Evolutionary conservation across 2,329 filamentous ascomycete species (phyloP), one percentile per base, ranked within the genome.

Genomic region (Fusarium sp.): DNA sequence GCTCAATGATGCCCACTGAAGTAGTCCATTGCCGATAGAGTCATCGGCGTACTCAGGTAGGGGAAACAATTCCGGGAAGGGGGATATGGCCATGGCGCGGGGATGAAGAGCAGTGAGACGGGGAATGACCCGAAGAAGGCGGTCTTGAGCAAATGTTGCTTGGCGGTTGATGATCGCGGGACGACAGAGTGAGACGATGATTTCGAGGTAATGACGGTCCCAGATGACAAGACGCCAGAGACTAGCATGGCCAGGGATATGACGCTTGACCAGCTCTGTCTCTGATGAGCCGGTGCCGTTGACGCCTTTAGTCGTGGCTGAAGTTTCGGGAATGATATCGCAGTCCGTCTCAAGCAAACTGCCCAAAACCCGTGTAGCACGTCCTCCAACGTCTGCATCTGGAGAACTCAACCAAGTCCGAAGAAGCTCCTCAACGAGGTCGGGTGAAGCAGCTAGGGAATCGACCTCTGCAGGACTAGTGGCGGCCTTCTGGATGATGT

Each of bases 321-420:
- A 24, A 75, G 76, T 19, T 69, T 77, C 59, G 7, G 71, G 60
- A 28, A 75, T 61, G 15, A 79, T 67, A 11, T 83, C 80, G 66
- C 84, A 87, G 75, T 90, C 87, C 8, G 83, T 78, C 49, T 87
- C 83, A 6, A 90, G 80, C 35, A 89, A 73, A 65, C 86, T 83
- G 3, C 83, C 83, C 4, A 90, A 74, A 3, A 85, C 82, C 50
- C 77, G 80, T 3, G 79, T 80, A 3, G 83, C 86, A 32, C 81
- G 82, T 72, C 88, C 84, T 13, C 84, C 87, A 4, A 89, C 86
- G 52, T 83, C 84, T 7, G 87, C 84, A 41, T 86, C 78, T 0
- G 84, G 81, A 7, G 82, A 80, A 24, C 80, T 79, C 3, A 90
- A 78, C 87, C 88, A 90, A 56, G 80, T 77, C 13, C 75, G 75